Evolutionary conservation across 1,284 basidiomycete genomes (phyloP), one percentile per base, ranked within the genome.

Genomic region (Malassezia cuniculi): DNA sequence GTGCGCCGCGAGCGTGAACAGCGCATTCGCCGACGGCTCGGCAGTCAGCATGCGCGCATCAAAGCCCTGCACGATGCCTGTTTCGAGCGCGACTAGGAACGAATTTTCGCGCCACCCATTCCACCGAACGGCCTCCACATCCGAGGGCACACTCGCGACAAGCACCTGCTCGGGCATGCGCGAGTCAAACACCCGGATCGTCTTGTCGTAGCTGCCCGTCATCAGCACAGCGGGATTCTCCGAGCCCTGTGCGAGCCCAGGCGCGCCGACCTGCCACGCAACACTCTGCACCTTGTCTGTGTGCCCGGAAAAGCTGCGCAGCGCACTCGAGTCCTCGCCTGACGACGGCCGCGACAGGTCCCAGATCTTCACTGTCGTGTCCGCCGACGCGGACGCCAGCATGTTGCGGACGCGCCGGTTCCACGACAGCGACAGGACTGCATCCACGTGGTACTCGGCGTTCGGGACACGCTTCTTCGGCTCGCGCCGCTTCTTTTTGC

Each of bases 241-340:
- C 5, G 46, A 21, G 15, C 50, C 51, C 1, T 32, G 12, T 4
- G 47, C 21, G 16, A 37, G 19, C 2, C 53, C 53, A 1, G 43
- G 31, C 12, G 52, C 54, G 24, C 48, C 45, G 20, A 49, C 53
- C 68, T 93, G 93, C 93, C 93, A 99, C 61, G 90, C 82, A 3
- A 97, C 85, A 4, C 82, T 79, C 70, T 95, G 89, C n/a, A 97
- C 85, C 72, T 94, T 95, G 69, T 94, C 89, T 57, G 78, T 81
- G 70, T 97, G 93, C 11, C 28, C 33, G 28, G 73, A 77, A 69
- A 93, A 97, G 51, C 81, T 85, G 39, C 85, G 74, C 60, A 94
- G 76, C 7, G 86, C 75, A 1, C 71, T 70, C 11, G 60, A 54
- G 4, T 31, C 34, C 22, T 78, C 32, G 72, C 78, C 54, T 46